These are phyloP conservation scores for Trichoderma sp. DNA, from an alignment of 2,329 filamentous ascomycete species.

Conservation along the genomic window DNA sequence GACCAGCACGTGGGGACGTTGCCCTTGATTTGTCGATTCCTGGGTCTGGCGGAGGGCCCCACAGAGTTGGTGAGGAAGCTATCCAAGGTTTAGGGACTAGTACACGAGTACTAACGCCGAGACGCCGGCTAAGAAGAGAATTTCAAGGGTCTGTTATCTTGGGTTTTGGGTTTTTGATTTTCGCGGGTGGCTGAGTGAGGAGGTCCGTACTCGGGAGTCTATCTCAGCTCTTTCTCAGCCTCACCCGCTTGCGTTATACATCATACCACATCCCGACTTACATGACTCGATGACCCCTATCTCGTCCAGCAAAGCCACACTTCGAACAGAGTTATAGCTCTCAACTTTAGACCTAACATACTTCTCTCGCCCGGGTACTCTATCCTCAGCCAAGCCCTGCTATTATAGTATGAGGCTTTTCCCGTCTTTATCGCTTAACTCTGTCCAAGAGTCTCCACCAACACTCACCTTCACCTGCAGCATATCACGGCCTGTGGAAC, in stretches of 20 bases:
- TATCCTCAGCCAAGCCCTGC: neutral
- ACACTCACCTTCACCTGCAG: neutral
- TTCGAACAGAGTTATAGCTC: neutral
- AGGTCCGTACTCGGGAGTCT: neutral
- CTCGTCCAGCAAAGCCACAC: neutral
- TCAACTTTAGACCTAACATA: neutral
- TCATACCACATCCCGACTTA: neutral
- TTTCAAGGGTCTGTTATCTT: neutral
- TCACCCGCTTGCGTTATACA: neutral
- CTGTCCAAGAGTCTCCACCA: neutral
- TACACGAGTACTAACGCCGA: neutral
- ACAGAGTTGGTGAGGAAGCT: neutral
- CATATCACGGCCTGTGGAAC: neutral
- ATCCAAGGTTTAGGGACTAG: neutral
- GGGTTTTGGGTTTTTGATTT: neutral
- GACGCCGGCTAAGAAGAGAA: neutral
- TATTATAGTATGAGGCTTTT: conserved; percentile 3
- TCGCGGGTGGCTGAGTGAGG: neutral
- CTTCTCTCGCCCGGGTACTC: neutral
- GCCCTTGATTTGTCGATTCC: neutral
- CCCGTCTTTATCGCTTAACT: neutral
- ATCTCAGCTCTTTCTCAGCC: neutral
- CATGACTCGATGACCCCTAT: neutral
- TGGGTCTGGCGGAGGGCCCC: neutral
- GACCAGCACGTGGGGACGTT: conserved; percentile 10